A percentile compares a stretch with the other conserved stretches of the same genome.
Evolutionary conservation across 1,139 yeast genomes (phyloP).

Genomic region (Candida tetrigidarum): DNA sequence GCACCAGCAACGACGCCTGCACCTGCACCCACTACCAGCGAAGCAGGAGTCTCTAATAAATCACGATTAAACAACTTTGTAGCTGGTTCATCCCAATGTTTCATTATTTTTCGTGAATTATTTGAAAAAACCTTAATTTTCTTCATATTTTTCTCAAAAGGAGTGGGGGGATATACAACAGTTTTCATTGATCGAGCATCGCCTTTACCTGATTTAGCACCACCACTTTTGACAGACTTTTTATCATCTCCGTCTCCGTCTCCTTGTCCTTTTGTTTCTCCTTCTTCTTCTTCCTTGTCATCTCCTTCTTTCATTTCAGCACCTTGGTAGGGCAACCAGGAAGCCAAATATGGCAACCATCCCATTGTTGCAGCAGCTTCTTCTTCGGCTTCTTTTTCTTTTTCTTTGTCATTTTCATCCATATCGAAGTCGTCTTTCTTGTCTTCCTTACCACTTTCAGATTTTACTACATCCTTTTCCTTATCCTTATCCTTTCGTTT

Average conservation of each 20-base stretch:
- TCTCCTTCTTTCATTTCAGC: slow-evolving; percentile 7
- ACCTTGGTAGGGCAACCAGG: slow-evolving; percentile 2
- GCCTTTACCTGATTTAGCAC: not conserved
- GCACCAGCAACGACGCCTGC: too few relatives aligned
- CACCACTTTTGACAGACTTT: not conserved
- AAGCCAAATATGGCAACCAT: slow-evolving; percentile 4
- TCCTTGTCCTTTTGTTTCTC: slow-evolving; percentile 6
- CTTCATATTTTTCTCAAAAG: slow-evolving; percentile 15
- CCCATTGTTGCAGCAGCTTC: not conserved
- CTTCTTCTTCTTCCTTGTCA: slow-evolving; percentile 6
- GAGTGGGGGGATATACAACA: slow-evolving; percentile 3
- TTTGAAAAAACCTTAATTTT: slow-evolving; percentile 25
- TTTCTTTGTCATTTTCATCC: not conserved
- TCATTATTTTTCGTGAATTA: slow-evolving; percentile 26
- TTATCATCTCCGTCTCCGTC: slow-evolving; percentile 7
- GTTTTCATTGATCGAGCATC: not conserved
- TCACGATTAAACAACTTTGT: slow-evolving; percentile 22
- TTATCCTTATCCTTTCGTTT: slow-evolving; percentile 4
- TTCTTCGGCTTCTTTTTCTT: not conserved
- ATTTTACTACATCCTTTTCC: slow-evolving; percentile 4
- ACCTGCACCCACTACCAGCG: too few relatives aligned
- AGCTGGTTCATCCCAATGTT: slow-evolving; percentile 44
- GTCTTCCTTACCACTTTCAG: not conserved
- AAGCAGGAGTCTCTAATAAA: slow-evolving; percentile 2
- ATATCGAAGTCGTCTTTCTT: not conserved